phyloP scores from a whole-genome alignment of 148 eudicot genomes.

The Simmondsia chinensis region DNA sequence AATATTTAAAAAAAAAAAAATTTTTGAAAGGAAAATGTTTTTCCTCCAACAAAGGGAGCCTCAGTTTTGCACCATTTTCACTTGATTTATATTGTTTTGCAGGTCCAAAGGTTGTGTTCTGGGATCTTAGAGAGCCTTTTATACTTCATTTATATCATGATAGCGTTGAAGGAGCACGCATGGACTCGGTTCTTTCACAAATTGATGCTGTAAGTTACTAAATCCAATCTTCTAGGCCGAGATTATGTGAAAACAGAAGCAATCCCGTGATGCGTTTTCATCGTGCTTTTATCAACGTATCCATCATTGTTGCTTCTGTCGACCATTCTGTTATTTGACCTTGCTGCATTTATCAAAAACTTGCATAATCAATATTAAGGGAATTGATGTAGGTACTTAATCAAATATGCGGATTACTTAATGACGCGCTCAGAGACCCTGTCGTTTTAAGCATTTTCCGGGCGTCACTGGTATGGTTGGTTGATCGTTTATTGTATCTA shows the following conservation, averaged over 20 bases:
- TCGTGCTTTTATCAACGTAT: too few species aligned
- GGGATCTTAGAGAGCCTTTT: slow-evolving; percentile 80
- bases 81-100: slow-evolving; percentile 10
- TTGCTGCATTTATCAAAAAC: too few species aligned
- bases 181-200: slow-evolving; percentile 68
- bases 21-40: not conserved
- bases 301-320: too few species aligned
- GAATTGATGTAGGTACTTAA: slow-evolving; percentile 54
- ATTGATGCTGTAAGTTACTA: slow-evolving; percentile 61
- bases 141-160: slow-evolving; percentile 55
- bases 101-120: slow-evolving; percentile 73
- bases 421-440: slow-evolving; percentile 50
- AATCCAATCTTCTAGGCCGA: not conserved
- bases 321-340: too few species aligned
- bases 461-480: slow-evolving; percentile 53
- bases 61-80: too few species aligned
- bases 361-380: slow-evolving; percentile 4
- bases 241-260: not conserved
- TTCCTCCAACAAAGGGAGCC: not conserved
- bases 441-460: slow-evolving; percentile 72
- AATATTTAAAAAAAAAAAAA: not conserved
- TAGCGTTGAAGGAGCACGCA: slow-evolving; percentile 66
- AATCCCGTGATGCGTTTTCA: too few species aligned
- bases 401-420: slow-evolving; percentile 50
- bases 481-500: not conserved